Base-by-base conservation (phyloP, 2,329 filamentous ascomycete species). In the Trichoderma sp. region DNA sequence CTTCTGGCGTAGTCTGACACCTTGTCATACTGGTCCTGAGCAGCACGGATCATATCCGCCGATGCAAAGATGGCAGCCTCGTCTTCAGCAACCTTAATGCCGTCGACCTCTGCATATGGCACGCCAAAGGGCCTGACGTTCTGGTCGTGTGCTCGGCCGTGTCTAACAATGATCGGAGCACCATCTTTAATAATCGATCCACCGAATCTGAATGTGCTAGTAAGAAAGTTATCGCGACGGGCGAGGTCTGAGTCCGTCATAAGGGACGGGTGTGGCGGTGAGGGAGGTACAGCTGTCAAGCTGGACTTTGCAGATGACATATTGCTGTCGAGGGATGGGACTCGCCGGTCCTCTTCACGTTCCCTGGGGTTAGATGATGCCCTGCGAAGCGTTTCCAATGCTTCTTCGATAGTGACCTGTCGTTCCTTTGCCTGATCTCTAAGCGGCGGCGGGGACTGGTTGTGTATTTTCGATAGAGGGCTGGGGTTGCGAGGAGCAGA, bases 51-150 rank as follows among this genome's bases (percentile, higher is more conserved):
- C 85, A 88, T 88, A 85, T 88, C 87, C 82, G 88, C 84, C 9
- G 87, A 89, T 53, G 89, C 87, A 73, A 88, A 88, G 34, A 88
- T 88, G 74, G 85, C 84, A 77, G 88, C 84, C 74, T 88, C 87
- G 57, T 88, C 87, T 70, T 85, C 81, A 3, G 86, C 84, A 9
- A 88, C 79, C 62, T 84, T 81, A 23, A 88, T 76, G 8, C 81
- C 84, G 69, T 87, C 85, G n/a, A 88, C 81, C 32, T 85, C 82
- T 50, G 81, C 85, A 72, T 88, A 85, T 15, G 81, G 73, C 9
- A 71, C 75, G 4, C 74, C 76, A 2, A 80, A 77, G 8, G 81
- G 80, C 64, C 76, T 79, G 67, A 80, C 78, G 8, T 76, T 73
- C 36, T 78, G 82, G 71, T 88, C 85, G 67, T 86, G 83, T 17